These are phyloP conservation scores for Nicotiana obtusifolia DNA, from an alignment of 257 asterid genomes.

Conservation along the genomic window DNA sequence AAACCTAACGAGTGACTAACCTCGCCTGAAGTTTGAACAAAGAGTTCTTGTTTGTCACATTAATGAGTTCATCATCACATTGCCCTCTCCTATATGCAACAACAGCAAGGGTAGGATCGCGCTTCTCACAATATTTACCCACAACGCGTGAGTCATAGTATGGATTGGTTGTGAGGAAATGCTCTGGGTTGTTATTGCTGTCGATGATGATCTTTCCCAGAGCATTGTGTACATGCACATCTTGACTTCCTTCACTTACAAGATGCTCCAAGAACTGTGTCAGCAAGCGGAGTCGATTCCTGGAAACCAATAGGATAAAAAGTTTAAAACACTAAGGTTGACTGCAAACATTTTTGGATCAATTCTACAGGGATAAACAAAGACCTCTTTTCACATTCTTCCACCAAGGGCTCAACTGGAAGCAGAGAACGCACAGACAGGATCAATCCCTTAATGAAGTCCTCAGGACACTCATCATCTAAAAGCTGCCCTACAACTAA, in stretches of 20 bases:
- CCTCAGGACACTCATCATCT: constrained; percentile 99
- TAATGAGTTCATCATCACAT: constrained; percentile 94
- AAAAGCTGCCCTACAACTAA: constrained; percentile 97
- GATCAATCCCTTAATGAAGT: constrained; percentile 92
- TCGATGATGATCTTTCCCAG: constrained; percentile 98
- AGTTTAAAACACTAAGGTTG: constrained; percentile 7
- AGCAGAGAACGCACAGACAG: constrained; percentile 96
- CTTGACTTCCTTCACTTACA: constrained; percentile 99
- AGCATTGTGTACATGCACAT: constrained; percentile 98
- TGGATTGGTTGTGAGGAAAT: constrained; percentile 97
- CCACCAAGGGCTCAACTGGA: constrained; percentile 98
- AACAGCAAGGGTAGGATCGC: constrained; percentile 99
- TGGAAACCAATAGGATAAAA: constrained; percentile 29
- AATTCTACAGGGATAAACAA: constrained; percentile 8
- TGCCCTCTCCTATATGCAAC: constrained; percentile 98
- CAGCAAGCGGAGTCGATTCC: constrained; percentile 97
- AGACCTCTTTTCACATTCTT: constrained; percentile 95
- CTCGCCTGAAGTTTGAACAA: constrained; percentile 96
- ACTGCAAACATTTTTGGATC: neutral
- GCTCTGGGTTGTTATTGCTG: constrained; percentile 97
- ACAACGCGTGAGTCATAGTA: constrained; percentile 97
- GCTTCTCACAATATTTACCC: constrained; percentile 99
- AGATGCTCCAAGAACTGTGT: constrained; percentile 99
- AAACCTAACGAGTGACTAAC: constrained; percentile 37
- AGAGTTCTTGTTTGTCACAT: constrained; percentile 91